phyloP scores from a whole-genome alignment of 139 green algal genomes.

The Parachlorella kessleri region DNA sequence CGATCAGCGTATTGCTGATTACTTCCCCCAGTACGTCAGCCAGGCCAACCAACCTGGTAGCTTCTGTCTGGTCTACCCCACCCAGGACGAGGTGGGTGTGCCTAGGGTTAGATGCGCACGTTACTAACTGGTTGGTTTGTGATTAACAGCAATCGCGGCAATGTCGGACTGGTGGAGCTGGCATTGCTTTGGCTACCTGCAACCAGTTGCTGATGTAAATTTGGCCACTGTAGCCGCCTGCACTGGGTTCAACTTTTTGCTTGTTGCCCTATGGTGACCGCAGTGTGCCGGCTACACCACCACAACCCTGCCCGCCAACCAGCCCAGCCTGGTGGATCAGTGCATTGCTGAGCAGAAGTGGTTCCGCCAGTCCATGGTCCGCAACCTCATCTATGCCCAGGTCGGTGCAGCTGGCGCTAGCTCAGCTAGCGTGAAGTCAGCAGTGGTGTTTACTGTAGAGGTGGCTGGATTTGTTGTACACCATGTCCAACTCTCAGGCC shows the following conservation, averaged over 20 bases:
- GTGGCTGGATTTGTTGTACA: not conserved
- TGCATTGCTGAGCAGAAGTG: constrained; percentile 78
- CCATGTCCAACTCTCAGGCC: too few species aligned
- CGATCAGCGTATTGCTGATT: not conserved
- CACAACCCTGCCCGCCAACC: not conserved
- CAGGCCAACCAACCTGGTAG: not conserved
- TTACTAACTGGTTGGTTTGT: too few species aligned
- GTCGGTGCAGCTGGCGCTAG: too few species aligned
- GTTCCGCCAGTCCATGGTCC: constrained; percentile 72
- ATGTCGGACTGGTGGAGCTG: too few species aligned
- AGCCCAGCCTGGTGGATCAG: constrained; percentile 51
- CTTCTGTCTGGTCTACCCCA: not conserved
- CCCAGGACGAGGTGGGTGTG: too few species aligned
- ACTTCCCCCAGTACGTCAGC: not conserved
- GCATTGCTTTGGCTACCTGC: too few species aligned
- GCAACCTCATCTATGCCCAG: constrained; percentile 73
- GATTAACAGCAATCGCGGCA: too few species aligned
- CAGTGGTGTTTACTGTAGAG: not conserved
- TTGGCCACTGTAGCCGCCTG: too few species aligned
- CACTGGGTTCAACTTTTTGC: not conserved
- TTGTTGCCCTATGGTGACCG: too few species aligned
- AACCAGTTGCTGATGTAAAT: not conserved
- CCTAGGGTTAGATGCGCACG: too few species aligned
- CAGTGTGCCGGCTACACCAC: not conserved
- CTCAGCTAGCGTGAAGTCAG: too few species aligned